Evolutionary conservation across 2,329 filamentous ascomycete genomes (phyloP), one percentile per base, ranked within the genome.

Genomic region (Aureobasidium melanogenum): DNA sequence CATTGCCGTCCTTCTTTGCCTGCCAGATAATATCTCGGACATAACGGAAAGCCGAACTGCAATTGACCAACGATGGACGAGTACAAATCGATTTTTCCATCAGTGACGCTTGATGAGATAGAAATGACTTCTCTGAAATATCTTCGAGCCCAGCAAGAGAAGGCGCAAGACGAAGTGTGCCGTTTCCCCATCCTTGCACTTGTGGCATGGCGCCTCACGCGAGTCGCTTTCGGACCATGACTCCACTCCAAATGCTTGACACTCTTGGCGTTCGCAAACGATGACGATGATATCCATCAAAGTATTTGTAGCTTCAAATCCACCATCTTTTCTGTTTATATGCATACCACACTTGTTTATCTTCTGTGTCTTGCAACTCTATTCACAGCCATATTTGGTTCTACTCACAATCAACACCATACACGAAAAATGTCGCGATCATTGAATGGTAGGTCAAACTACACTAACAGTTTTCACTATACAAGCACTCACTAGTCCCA

Each of bases 381-480:
- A 17, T 22, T 41, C 24, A 48, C 22, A 5, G 22, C 34, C 17
- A 28, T 38, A 36, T 39, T 32, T 24, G 41, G 39, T 39, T 46
- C 59, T 41, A 8, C 8, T 63, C 56, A 58, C 22, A 55, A 65
- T 39, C 59, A 67, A 28, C 64, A 64, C 51, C 61, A 64, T 24
- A 60, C 28, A 30, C 47, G 65, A 22, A 69, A 48, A 30, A 70
- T 73, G 71, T 72, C 70, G 38, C 72, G 71, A 64, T 71, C 69
- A 44, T 66, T 73, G 58, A 73, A 73, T 63, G 68, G 68, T 65
- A 65, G 26, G 46, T 50, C 8, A 22, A 5, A 32, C 17, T 30
- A 3, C 5, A 17, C 15, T 14, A n/a, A 22, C 2, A 22, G 15
- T 17, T 26, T 22, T 7, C 14, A 34, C 28, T 15, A 1, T 15